These are phyloP conservation scores for Epichloe hybrida DNA, from an alignment of 2,329 filamentous ascomycete species.

Conservation along the genomic window DNA sequence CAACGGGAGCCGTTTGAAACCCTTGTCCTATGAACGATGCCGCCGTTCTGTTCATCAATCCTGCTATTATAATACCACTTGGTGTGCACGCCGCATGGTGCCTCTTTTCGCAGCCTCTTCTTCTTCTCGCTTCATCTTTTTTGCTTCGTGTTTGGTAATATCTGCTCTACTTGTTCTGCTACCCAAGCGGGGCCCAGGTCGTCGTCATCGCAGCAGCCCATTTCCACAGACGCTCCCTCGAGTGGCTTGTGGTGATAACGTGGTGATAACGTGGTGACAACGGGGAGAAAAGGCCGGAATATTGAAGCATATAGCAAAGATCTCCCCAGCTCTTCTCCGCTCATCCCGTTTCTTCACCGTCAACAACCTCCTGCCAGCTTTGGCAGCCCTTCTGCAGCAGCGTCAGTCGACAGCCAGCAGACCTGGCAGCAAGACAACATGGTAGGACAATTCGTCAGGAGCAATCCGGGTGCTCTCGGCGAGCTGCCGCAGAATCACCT, in stretches of 20 bases:
- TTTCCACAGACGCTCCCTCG: neutral
- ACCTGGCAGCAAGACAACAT: conserved; percentile 11
- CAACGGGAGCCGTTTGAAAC: neutral
- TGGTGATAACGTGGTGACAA: neutral
- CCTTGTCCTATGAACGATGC: conserved; percentile 2
- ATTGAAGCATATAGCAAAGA: conserved; percentile 5
- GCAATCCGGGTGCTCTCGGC: conserved; percentile 33
- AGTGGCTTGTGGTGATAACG: neutral
- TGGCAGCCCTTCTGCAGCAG: conserved; percentile 8
- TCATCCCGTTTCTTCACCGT: conserved; percentile 34
- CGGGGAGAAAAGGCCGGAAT: conserved; percentile 1
- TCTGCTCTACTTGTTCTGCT: neutral
- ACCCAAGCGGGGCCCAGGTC: neutral
- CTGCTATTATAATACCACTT: neutral
- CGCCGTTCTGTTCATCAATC: neutral
- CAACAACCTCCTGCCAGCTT: conserved; percentile 32
- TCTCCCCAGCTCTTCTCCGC: conserved; percentile 9
- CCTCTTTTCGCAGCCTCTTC: neutral
- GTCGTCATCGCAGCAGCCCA: neutral
- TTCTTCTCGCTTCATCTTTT: neutral
- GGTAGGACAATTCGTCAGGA: conserved; percentile 21
- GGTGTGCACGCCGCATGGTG: neutral
- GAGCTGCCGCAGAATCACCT: conserved; percentile 45
- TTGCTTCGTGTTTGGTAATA: neutral
- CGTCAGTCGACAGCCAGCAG: neutral